Base-by-base conservation (phyloP, 495 filamentous ascomycete species). In the Rostrohypoxylon terebratum region DNA sequence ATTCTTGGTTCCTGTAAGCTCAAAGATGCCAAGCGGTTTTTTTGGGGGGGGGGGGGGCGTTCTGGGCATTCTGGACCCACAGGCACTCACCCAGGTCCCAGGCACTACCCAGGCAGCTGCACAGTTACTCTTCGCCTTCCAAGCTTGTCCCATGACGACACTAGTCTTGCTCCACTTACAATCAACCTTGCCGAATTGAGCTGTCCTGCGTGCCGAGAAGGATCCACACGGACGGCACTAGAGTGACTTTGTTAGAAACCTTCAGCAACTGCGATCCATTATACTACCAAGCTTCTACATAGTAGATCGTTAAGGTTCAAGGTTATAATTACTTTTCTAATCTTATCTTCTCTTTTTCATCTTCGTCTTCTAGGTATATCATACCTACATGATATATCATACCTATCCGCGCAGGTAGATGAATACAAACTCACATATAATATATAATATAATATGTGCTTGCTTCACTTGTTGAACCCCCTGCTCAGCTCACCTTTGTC, bases 111-210 rank as follows among this genome's bases (percentile, higher is more conserved):
- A 28, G 28, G 42, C 38, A 42, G 38, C 38, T 42, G 38, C 38
- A 42, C 38, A 42, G 38, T 42, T 59, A 14, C 20, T 42, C 38
- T 59, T 59, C 16, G 60, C 59, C 45, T 73, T 47, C 63, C 64
- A 68, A 59, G 64, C 63, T 62, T 62, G 71, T 61, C 71, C 62
- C 71, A 74, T 74, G 71, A 74, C 71, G 71, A 74, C 71, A 74
- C 66, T 70, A 69, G 66, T 48, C 31, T 66, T 16, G 48, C 62
- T 66, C 55, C 66, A 44, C 48, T 38, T 58, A 13, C 71, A 69
- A 69, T 66, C 57, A 31, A 59, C 62, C 51, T 74, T 66, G 42
- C 61, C 71, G 59, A 65, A 66, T 69, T 54, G 62, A 63, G 66
- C 5, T 45, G 42, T 0, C 16, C 42, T 45, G 42, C n/a, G n/a